Base-by-base conservation (phyloP, 768 basidiomycete genomes). In the Mycena galopus region DNA sequence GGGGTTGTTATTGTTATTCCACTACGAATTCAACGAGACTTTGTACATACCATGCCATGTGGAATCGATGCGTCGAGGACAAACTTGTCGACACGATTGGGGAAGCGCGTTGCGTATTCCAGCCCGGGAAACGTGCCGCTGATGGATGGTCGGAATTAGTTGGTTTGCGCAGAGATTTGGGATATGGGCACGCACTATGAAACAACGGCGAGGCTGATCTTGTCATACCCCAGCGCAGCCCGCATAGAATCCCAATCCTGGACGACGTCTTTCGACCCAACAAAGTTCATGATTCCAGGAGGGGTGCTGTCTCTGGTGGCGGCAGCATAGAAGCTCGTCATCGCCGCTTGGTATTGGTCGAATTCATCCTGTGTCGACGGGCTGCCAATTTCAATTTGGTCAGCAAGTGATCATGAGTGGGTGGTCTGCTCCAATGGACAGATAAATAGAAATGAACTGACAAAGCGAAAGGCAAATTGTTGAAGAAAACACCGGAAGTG, bases 191-290 rank as follows among this genome's bases (percentile, higher is more conserved):
- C 72, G 23, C 57, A 75, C 75, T 75, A 75, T 9, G 75, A 75
- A 30, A 75, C 65, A 6, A 59, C 72, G 6, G 30, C 57, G 27
- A 66, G 29, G 62, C 51, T 59, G 39, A 75, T 33, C 50, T 73
- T 67, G 12, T 75, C 69, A n/a, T 75, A 73, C 0, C 75, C 72
- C 35, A 75, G 33, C 4, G 72, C 75, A 10, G 61, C 57, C 6
- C 75, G 75, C 17, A 75, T 19, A 4, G 65, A 29, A 10, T 75
- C 75, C 68, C 65, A 73, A 29, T 75, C 75, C 39, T 73, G 67
- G 19, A 75, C 39, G 21, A 64, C n/a, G 25, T 75, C 75, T 1
- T 27, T 8, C 23, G 75, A 37, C 3, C 72, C 72, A 10, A 73
- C 0, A 23, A 64, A 57, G 6, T 67, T 0, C 63, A 75, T 61